Percentiles rank a stretch among this genome's conserved stretches.
Evolutionary conservation across 108 stramenopile species (phyloP).

Genomic region (Pseudonitzschia multistriata): DNA sequence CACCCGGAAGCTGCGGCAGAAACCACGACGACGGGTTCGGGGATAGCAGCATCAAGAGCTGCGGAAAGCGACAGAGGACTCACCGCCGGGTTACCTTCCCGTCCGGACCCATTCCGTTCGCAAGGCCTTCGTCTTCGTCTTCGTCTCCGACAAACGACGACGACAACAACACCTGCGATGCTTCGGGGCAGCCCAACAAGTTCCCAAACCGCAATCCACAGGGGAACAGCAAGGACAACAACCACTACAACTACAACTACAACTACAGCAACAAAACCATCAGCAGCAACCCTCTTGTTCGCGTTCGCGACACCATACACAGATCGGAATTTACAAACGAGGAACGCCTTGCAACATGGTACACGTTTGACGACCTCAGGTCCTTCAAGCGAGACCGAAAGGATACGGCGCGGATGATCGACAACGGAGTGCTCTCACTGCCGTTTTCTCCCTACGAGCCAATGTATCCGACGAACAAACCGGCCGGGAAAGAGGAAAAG

Average conservation of each 20-base stretch:
- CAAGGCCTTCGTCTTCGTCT: no score
- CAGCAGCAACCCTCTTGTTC: background rate
- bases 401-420: conserved; percentile 4
- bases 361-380: background rate
- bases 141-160: no score
- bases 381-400: background rate
- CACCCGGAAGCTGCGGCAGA: no score
- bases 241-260: no score
- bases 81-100: conserved; percentile 1
- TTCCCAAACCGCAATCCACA: no score
- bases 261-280: background rate
- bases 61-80: conserved; percentile 2
- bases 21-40: no score
- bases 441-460: background rate
- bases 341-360: conserved; percentile 10
- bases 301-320: conserved; percentile 4
- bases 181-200: no score
- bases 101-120: background rate
- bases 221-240: no score
- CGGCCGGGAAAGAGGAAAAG: no score
- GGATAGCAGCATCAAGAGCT: background rate
- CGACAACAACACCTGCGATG: no score
- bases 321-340: background rate
- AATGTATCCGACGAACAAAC: no score
- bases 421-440: background rate